Percentiles rank a stretch among this genome's conserved stretches.
phyloP scores from a whole-genome alignment of 768 basidiomycete species.

The Cantharellus anzutake region DNA sequence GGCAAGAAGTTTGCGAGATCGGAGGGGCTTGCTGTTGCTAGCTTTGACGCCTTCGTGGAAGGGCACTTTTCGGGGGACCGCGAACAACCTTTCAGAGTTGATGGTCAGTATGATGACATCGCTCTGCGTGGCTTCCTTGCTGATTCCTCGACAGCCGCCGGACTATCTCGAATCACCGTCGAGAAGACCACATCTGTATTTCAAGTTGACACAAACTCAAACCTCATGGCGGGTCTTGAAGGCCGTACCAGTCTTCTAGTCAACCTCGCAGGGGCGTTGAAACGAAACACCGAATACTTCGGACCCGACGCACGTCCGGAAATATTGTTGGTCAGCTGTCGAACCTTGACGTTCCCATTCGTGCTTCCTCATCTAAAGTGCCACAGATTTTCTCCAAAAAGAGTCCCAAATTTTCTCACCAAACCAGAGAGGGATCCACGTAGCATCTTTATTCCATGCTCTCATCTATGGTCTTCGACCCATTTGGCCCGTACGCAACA shows the following conservation, averaged over 20 bases:
- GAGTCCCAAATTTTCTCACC: neutral
- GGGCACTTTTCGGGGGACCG: slow-evolving; percentile 63
- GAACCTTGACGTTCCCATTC: neutral
- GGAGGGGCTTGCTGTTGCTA: slow-evolving; percentile 78
- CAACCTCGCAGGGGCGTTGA: slow-evolving; percentile 54
- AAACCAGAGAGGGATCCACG: slow-evolving; percentile 30
- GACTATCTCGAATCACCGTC: slow-evolving; percentile 28
- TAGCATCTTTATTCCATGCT: slow-evolving; percentile 61
- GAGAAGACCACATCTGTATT: slow-evolving; percentile 44
- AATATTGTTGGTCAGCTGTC: slow-evolving; percentile 47
- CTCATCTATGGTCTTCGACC: slow-evolving; percentile 67
- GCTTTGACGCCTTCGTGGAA: slow-evolving; percentile 68
- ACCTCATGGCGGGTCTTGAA: slow-evolving; percentile 81
- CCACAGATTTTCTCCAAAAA: slow-evolving; percentile 3
- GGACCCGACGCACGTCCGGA: slow-evolving; percentile 60
- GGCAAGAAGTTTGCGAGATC: slow-evolving; percentile 40
- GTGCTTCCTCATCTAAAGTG: neutral
- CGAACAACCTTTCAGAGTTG: slow-evolving; percentile 49
- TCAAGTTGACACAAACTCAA: slow-evolving; percentile 49
- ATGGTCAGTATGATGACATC: slow-evolving; percentile 33
- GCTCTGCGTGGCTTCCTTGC: neutral
- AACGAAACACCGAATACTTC: slow-evolving; percentile 45
- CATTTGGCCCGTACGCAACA: slow-evolving; percentile 72
- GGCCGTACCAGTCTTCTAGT: slow-evolving; percentile 64
- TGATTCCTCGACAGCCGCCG: neutral